phyloP scores from a whole-genome alignment of 768 basidiomycete species.

The Auricularia sp. region DNA sequence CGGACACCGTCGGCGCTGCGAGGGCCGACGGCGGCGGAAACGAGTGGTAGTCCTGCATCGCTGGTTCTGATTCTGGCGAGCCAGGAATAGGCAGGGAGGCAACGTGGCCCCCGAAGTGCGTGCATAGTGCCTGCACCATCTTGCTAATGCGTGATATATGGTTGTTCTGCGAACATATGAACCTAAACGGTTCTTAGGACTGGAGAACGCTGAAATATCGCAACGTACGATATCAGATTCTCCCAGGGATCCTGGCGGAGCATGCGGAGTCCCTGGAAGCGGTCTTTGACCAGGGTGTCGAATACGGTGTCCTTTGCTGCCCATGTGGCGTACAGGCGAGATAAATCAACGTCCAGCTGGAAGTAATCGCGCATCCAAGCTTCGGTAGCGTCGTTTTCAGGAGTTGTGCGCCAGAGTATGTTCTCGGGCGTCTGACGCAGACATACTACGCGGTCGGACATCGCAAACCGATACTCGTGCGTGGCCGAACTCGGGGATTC shows the following conservation, averaged over 20 bases:
- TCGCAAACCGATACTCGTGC: constrained; percentile 72
- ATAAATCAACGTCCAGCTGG: constrained; percentile 69
- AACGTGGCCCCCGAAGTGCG: constrained; percentile 61
- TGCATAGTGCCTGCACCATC: constrained; percentile 81
- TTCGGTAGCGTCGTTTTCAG: constrained; percentile 52
- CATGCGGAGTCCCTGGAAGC: constrained; percentile 76
- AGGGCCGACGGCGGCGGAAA: constrained; percentile 76
- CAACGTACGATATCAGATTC: constrained; percentile 79
- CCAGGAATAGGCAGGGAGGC: constrained; percentile 36
- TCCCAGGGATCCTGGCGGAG: constrained; percentile 94
- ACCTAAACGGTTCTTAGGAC: constrained; percentile 36
- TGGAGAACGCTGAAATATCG: neutral
- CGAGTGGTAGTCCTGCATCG: constrained; percentile 50
- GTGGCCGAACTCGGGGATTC: constrained; percentile 13
- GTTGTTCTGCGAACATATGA: constrained; percentile 97
- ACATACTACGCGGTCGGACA: constrained; percentile 76
- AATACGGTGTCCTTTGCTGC: constrained; percentile 65
- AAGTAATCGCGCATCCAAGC: constrained; percentile 81
- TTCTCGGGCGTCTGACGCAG: constrained; percentile 55
- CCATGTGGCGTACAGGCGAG: constrained; percentile 69
- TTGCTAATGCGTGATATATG: constrained; percentile 91
- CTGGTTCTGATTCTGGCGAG: constrained; percentile 20
- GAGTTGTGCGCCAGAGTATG: constrained; percentile 60
- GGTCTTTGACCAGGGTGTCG: constrained; percentile 38
- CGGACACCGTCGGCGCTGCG: constrained; percentile 44